Percentiles rank a stretch among this genome's conserved stretches.
Conservation (phyloP, 345 rosid species). For the Moringa oleifera region DNA sequence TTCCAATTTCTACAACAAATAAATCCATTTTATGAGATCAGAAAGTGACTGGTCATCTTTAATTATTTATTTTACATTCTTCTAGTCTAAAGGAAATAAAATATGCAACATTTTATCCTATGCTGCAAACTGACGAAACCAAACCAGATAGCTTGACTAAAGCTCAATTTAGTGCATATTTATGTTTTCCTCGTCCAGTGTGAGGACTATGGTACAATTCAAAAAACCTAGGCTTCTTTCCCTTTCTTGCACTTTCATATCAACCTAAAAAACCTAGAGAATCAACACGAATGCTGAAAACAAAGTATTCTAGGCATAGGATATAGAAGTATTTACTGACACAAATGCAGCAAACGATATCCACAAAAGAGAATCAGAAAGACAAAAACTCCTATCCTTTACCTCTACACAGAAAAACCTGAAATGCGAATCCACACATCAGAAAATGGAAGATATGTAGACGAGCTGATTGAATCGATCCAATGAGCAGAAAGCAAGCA, state of each 20-base stretch:
- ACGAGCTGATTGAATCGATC: constrained; percentile 3
- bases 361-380: not conserved
- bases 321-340: not conserved
- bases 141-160: not conserved
- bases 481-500: not conserved
- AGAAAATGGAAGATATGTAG: not conserved
- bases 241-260: not conserved
- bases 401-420: not conserved
- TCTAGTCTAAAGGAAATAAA: not conserved
- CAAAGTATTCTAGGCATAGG: not conserved
- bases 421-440: not conserved
- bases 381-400: not conserved
- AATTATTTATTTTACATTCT: not conserved
- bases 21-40: too few relatives aligned
- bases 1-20: too few relatives aligned
- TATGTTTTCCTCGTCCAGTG: not conserved
- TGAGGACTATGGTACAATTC: not conserved
- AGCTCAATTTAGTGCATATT: not conserved
- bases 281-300: not conserved
- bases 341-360: not conserved
- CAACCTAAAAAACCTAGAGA: not conserved
- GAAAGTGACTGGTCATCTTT: not conserved
- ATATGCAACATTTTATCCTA: too few relatives aligned
- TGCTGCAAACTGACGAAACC: not conserved
- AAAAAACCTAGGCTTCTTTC: not conserved